Evolutionary conservation across 2,329 filamentous ascomycete species (phyloP), one percentile per base, ranked within the genome.

Genomic region (Knufia fluminis): DNA sequence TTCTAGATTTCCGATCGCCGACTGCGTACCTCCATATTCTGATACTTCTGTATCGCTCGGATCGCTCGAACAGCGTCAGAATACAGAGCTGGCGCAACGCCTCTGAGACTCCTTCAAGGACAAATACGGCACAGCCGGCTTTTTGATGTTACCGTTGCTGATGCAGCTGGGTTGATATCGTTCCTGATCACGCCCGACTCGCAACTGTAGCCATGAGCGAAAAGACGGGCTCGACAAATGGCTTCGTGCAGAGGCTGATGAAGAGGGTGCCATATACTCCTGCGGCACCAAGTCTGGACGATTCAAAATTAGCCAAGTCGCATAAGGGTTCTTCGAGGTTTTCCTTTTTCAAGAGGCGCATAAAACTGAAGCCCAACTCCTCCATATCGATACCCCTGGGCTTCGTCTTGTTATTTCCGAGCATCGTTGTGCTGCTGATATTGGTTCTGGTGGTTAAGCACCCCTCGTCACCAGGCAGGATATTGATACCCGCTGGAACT

Each of bases 331-430:
- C 63, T 46, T 71, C 77, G 16, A 73, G 74, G 61, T 73, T 94
- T 61, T 83, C 85, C 54, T 94, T 96, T 68, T 86, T 97, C 67
- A 78, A 83, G 60, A 80, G 87, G 63, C 86, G 91, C 46, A 79
- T 98, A 73, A 83, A 90, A 60, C 73, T 98, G 71, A 85, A 83
- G 70, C 87, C 88, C 61, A 95, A 94, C 69, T 96, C 90, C 49
- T 86, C 84, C 62, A 81, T 96, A 66, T 95, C 91, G 46, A 83
- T 97, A 64, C 92, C 92, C 22, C 74, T 98, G 46, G 91, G 91
- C 59, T 82, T 96, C 63, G 88, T 97, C 60, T 77, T 98, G 58
- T 73, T 97, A 59, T 97, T 97, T 66, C 92, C 92, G 57, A 80
- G 85, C 65, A 83, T 96, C 65, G 86, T 96, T 62, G 79, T 97